phyloP scores from a whole-genome alignment of 116 monocot species.

The Papilionanthe hybrid region DNA sequence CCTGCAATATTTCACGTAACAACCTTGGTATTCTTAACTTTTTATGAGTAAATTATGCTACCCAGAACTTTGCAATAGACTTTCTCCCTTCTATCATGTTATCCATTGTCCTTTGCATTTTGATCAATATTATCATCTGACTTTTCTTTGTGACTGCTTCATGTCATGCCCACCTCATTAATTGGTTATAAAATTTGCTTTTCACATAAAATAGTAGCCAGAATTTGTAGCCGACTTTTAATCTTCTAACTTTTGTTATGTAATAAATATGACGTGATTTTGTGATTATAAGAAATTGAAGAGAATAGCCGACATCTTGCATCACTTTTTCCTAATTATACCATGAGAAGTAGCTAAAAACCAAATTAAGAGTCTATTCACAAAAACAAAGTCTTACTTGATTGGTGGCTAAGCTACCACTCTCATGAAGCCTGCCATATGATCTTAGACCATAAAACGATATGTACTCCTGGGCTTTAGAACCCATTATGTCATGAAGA shows the following conservation, averaged over 20 bases:
- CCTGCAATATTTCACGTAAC: no score
- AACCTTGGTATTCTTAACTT: no score
- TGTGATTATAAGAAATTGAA: not conserved
- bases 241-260: not conserved
- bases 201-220: not conserved
- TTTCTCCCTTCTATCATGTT: no score
- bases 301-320: not conserved
- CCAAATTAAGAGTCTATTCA: not conserved
- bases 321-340: not conserved
- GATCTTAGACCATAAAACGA: conserved; percentile 95
- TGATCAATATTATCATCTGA: no score
- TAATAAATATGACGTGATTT: not conserved
- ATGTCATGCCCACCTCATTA: no score
- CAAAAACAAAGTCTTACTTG: conserved; percentile 39
- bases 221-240: not conserved
- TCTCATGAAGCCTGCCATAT: conserved; percentile 69
- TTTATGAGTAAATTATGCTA: no score
- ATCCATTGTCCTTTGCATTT: no score
- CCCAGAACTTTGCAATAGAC: no score
- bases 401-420: conserved; percentile 73
- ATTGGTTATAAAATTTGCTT: no score
- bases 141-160: no score
- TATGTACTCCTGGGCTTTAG: conserved; percentile 78
- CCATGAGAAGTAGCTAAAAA: not conserved
- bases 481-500: conserved; percentile 66